Conservation (phyloP, 2,329 filamentous ascomycete species). For the Penicillium nordicum region DNA sequence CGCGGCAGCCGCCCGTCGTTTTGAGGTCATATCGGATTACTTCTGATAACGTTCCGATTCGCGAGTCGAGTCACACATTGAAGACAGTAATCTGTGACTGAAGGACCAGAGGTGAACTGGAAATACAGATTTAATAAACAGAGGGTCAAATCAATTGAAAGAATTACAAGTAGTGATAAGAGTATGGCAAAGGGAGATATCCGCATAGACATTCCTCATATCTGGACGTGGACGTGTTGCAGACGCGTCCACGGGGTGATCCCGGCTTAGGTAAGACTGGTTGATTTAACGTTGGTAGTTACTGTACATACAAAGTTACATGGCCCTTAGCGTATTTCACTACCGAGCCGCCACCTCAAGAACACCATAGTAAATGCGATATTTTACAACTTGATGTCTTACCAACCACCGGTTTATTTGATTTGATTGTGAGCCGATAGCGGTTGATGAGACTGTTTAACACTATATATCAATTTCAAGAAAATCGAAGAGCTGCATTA, state of each 20-base stretch:
- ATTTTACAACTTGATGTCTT: too few relatives aligned
- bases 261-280: slow-evolving; percentile 3
- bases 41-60: not conserved
- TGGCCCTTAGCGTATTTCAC: too few relatives aligned
- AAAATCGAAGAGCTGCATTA: too few relatives aligned
- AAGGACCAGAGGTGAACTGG: not conserved
- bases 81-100: not conserved
- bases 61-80: not conserved
- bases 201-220: not conserved
- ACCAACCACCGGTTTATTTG: too few relatives aligned
- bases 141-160: not conserved
- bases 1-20: slow-evolving; percentile 54
- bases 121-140: not conserved
- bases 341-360: too few relatives aligned
- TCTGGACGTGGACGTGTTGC: not conserved
- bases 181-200: not conserved
- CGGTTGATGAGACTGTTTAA: too few relatives aligned
- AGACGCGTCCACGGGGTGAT: slow-evolving; percentile 3
- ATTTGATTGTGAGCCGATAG: too few relatives aligned
- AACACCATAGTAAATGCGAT: too few relatives aligned
- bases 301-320: too few relatives aligned
- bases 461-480: too few relatives aligned
- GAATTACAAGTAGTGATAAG: slow-evolving; percentile 2
- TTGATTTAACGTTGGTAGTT: too few relatives aligned
- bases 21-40: slow-evolving; percentile 38